Base-by-base conservation (phyloP, 208 protist genomes). In the Novymonas esmeraldas region DNA sequence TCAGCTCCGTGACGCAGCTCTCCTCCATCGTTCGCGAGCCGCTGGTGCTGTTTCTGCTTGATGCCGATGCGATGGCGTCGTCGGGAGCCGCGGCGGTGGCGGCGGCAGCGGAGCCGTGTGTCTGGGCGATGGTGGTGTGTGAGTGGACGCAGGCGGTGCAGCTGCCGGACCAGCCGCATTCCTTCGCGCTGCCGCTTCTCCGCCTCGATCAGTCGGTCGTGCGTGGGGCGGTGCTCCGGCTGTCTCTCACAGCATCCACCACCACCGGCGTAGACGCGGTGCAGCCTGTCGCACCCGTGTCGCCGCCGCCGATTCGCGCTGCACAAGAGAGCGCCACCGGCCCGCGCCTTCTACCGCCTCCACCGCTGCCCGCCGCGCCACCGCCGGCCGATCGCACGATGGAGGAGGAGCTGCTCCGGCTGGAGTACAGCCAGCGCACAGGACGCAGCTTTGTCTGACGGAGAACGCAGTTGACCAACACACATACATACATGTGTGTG, bases 11-110 rank as follows among this genome's bases (percentile, higher is more conserved):
- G 24, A 52, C 72, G 0, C 67, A 89, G 44, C 59, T 89, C 45
- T 67, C 82, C 2, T 67, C 70, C 9, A 64, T 86, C 22, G 76
- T 79, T 52, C 84, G 88, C 0, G 86, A 91, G 66, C 88, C 87
- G n/a, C 84, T 96, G 7, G 84, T 85, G 16, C 51, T 96, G 13
- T 94, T 93, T 71, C 82, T 94, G 42, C 60, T 91, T 14, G 87
- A 94, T 50, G 91, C 90, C 44, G 84, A 85, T 22, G 77, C 76
- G 38, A 63, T 67, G 61, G 48, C 61, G 9, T 42, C 44, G 5
- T 50, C 45, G 41, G 18, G 60, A 6, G 52, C 45, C 4, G 22
- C 64, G n/a, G 33, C 26, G 11, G 39, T 28, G 31, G 29, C 7
- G 13, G 41, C 45, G 7, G 22, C 33, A 22, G 60, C 39, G 3